phyloP scores from a whole-genome alignment of 495 filamentous ascomycete species.

The Aspergillus hancockii region DNA sequence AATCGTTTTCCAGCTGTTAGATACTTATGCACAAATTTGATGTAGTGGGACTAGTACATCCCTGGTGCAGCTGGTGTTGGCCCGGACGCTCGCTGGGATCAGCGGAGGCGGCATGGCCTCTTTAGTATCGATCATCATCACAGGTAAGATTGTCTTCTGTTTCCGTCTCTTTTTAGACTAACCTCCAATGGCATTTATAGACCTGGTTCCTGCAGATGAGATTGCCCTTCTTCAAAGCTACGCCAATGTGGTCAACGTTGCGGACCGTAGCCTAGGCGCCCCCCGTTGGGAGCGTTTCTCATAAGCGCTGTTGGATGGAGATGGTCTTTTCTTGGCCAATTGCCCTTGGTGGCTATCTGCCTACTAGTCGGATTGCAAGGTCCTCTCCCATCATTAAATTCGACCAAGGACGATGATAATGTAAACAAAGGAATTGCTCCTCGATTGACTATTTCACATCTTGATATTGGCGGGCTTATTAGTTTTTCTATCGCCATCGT shows the following conservation, averaged over 20 bases:
- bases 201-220: conserved; percentile 23
- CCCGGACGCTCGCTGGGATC: conserved; percentile 27
- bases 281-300: conserved; percentile 31
- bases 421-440: neutral
- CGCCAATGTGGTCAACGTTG: conserved; percentile 25
- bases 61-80: conserved; percentile 23
- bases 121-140: conserved; percentile 31
- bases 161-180: no score
- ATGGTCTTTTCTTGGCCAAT: conserved; percentile 36
- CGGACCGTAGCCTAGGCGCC: conserved; percentile 27
- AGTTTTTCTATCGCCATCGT: conserved; percentile 17
- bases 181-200: no score
- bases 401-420: neutral
- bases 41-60: conserved; percentile 26
- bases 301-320: conserved; percentile 32
- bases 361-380: conserved; percentile 17
- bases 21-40: neutral
- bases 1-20: no score
- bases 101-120: conserved; percentile 30
- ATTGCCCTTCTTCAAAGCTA: conserved; percentile 33
- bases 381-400: conserved; percentile 19
- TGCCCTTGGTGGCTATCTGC: conserved; percentile 26
- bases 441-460: conserved; percentile 7
- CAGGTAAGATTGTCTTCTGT: conserved; percentile 20
- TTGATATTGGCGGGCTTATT: conserved; percentile 25